Base-by-base conservation (phyloP, 306 rosid species). In the Cicer arietinum region DNA sequence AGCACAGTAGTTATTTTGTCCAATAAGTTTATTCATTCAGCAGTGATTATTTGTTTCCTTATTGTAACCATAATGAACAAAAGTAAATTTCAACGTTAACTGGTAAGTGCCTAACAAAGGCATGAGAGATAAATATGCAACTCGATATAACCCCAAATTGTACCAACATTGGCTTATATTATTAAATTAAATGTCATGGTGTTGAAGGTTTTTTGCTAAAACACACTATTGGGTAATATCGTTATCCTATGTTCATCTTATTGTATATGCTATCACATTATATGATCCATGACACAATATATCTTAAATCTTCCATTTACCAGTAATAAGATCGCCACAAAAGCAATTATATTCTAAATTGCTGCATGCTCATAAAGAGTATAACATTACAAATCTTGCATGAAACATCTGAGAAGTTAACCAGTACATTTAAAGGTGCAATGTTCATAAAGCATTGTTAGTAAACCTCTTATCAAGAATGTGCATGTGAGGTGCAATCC, bases 41-140 rank as follows among this genome's bases (percentile, higher is more conserved):
- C 22, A 14, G 69, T 59, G 69, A n/a, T 57, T 74, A 59, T 10
- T 61, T 61, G 45, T 74, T 46, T 47, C 50, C 20, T 47, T 25
- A 61, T 37, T 48, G 52, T 13, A 57, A 72, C 41, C 47, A 61
- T 66, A 61, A 62, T 17, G 52, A 14, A 16, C 16, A 39, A 48
- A 48, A 63, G 37, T 12, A 54, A 64, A 16, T 56, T 17, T 25
- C 57, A 45, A 48, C 50, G 40, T 46, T 3, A 47, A 18, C 52
- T 20, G 25, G 66, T 37, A 67, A 60, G 70, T 76, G 83, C 20
- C 41, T 35, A 75, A 48, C 37, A 50, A 79, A 56, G 39, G 48
- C 7, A 37, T 3, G 16, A 35, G 35, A 14, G 35, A 46, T 22
- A 59, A 71, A 25, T 39, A 59, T 16, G 61, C 51, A 56, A 46